Conservation (phyloP, 1,139 yeast species). For the Geotrichum carabidarum region DNA sequence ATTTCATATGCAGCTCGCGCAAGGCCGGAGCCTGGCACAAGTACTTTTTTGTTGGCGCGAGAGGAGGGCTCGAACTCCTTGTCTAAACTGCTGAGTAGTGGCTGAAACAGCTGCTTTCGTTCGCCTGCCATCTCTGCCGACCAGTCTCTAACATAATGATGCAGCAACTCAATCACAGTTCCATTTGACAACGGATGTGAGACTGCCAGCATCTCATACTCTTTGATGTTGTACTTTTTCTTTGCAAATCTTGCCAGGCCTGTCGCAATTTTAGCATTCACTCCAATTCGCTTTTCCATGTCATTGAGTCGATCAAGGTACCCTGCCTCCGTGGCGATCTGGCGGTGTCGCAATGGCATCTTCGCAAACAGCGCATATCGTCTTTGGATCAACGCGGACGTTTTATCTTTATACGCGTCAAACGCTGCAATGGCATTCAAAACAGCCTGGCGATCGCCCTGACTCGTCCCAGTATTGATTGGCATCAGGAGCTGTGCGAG, state of each 20-base stretch:
- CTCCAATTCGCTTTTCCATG: conserved; percentile 44
- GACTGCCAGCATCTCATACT: conserved; percentile 40
- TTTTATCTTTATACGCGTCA: conserved; percentile 43
- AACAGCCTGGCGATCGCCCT: conserved; percentile 37
- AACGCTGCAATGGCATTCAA: conserved; percentile 51
- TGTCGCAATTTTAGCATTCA: conserved; percentile 46
- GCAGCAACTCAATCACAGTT: conserved; percentile 62
- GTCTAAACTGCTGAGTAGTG: conserved; percentile 41
- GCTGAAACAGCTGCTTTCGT: conserved; percentile 49
- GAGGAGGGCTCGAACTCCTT: conserved; percentile 30
- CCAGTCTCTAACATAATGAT: conserved; percentile 79
- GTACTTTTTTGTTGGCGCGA: conserved; percentile 35
- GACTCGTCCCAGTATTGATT: background rate
- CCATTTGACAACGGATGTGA: conserved; percentile 37
- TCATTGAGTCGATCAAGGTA: conserved; percentile 50
- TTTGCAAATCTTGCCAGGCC: conserved; percentile 45
- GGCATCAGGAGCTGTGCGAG: conserved; percentile 3
- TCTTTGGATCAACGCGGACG: conserved; percentile 45
- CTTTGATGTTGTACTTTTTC: conserved; percentile 41
- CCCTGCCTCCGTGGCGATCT: conserved; percentile 49
- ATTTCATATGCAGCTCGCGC: conserved; percentile 67
- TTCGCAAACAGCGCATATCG: conserved; percentile 45
- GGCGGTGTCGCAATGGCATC: conserved; percentile 54
- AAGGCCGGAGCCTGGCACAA: conserved; percentile 77
- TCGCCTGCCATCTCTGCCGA: conserved; percentile 44